A percentile compares a stretch with the other conserved stretches of the same genome.
Conservation (phyloP, 208 protist genomes). For the Trichomonas tenax region DNA sequence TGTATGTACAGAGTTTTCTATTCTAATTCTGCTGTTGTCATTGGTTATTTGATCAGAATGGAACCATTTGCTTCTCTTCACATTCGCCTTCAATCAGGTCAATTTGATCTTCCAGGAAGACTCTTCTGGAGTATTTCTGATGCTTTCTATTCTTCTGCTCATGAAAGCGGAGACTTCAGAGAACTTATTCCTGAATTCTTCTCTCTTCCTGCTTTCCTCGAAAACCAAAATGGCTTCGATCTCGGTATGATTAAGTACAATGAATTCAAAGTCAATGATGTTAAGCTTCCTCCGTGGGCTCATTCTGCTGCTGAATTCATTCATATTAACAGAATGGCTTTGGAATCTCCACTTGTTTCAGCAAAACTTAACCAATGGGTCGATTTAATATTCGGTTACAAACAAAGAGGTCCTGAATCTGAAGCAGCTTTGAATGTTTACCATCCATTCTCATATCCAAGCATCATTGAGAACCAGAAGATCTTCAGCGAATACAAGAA, state of each 20-base stretch:
- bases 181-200: conserved; percentile 18
- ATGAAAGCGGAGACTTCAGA: background rate
- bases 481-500: background rate
- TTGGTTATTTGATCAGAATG: background rate
- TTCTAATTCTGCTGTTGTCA: background rate
- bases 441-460: background rate
- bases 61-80: background rate
- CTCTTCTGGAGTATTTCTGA: background rate
- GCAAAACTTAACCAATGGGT: background rate
- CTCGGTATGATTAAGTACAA: background rate
- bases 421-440: background rate
- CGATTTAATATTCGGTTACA: conserved; percentile 20
- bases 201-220: background rate
- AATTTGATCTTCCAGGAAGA: background rate
- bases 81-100: background rate
- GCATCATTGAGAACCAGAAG: background rate
- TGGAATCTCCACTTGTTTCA: background rate
- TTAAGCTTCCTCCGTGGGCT: background rate
- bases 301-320: background rate
- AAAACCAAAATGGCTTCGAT: background rate
- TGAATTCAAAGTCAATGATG: background rate
- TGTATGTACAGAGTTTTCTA: background rate
- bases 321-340: background rate
- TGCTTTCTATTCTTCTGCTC: background rate
- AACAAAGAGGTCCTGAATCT: background rate